Conservation (phyloP, 106 monocot genomes). For the Platanthera guangdongensis region DNA sequence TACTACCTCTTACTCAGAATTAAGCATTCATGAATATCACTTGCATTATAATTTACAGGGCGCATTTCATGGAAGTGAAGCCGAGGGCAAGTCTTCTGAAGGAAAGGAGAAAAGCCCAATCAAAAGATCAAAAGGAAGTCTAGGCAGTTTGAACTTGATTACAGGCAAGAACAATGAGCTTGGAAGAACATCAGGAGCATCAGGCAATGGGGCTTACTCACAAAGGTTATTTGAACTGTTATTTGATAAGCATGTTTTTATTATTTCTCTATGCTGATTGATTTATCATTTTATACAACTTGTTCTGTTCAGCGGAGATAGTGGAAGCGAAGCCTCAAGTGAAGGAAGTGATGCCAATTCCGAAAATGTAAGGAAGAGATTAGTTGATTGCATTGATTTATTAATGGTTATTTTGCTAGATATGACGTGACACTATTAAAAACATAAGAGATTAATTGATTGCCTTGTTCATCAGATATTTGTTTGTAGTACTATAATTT, state of each 20-base stretch:
- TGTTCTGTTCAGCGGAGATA: conserved; percentile 56
- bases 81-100: conserved; percentile 62
- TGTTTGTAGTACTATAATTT: not conserved
- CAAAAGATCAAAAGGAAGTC: conserved; percentile 85
- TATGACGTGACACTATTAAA: not conserved
- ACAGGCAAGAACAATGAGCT: conserved; percentile 73
- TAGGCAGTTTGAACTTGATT: conserved; percentile 87
- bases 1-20: not conserved
- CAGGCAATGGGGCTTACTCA: conserved; percentile 63
- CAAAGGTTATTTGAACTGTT: conserved; percentile 42
- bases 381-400: not conserved
- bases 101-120: conserved; percentile 70
- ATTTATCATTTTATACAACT: not conserved
- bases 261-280: not conserved
- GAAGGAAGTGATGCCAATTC: conserved; percentile 96
- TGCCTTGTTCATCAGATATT: not conserved
- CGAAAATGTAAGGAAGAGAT: conserved; percentile 60
- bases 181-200: conserved; percentile 62
- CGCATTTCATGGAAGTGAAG: conserved; percentile 36
- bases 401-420: conserved; percentile 1
- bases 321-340: conserved; percentile 86
- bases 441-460: not conserved
- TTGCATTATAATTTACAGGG: conserved; percentile 26
- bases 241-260: not conserved
- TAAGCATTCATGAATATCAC: conserved; percentile 1